A percentile compares a stretch with the other conserved stretches of the same genome.
These are phyloP conservation scores for Termitomyces bulborhizus DNA, from an alignment of 768 basidiomycete genomes.

Conservation along the genomic window DNA sequence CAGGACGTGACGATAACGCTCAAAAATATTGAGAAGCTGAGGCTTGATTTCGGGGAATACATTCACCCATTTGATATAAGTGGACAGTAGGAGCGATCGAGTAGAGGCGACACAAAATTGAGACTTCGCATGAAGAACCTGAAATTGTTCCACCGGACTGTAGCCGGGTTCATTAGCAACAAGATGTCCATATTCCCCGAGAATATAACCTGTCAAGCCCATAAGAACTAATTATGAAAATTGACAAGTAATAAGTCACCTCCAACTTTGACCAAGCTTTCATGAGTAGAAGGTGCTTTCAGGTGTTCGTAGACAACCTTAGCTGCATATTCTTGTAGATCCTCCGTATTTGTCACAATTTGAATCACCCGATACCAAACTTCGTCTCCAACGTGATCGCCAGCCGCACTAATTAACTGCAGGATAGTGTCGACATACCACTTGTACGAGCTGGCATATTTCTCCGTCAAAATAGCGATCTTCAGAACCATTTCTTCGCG, in stretches of 20 bases:
- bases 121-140: slow-evolving; percentile 87
- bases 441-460: slow-evolving; percentile 95
- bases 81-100: slow-evolving; percentile 87
- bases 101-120: slow-evolving; percentile 92
- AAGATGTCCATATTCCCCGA: slow-evolving; percentile 97
- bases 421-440: slow-evolving; percentile 99
- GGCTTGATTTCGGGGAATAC: slow-evolving; percentile 98
- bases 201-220: slow-evolving; percentile 68
- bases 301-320: slow-evolving; percentile 88
- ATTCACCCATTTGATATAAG: slow-evolving; percentile 99
- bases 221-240: not conserved
- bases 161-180: slow-evolving; percentile 94
- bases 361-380: slow-evolving; percentile 99
- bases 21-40: slow-evolving; percentile 90
- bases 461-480: slow-evolving; percentile 97
- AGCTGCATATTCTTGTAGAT: slow-evolving; percentile 94
- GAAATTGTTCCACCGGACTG: slow-evolving; percentile 92
- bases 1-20: slow-evolving; percentile 94
- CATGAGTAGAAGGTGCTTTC: slow-evolving; percentile 78
- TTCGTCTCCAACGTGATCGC: slow-evolving; percentile 98
- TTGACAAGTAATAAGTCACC: slow-evolving; percentile 40
- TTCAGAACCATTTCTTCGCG: slow-evolving; percentile 99
- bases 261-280: slow-evolving; percentile 93
- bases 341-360: slow-evolving; percentile 97
- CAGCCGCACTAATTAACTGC: slow-evolving; percentile 92